Conservation (phyloP, 176 grass and related monocot species). For the Carex myosuroides region DNA sequence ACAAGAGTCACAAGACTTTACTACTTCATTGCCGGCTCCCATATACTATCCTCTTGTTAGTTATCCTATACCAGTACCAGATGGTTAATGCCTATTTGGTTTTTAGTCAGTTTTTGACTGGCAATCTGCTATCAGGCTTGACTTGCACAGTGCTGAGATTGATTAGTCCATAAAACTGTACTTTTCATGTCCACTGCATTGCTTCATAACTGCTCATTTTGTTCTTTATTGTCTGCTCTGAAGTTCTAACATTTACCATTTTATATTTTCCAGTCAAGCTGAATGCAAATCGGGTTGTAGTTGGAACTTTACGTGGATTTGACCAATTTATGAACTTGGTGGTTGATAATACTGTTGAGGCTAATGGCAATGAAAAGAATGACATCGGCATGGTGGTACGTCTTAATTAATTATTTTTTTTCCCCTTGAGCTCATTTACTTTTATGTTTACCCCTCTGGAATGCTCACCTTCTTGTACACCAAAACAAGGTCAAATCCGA, state of each 20-base stretch:
- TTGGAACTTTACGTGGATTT: constrained; percentile 83
- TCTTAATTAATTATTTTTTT: background rate
- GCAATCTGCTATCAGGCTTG: background rate
- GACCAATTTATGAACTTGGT: constrained; percentile 99
- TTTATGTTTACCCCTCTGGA: background rate
- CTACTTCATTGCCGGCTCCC: background rate
- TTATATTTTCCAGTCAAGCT: constrained; percentile 60
- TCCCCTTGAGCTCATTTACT: background rate
- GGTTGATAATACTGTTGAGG: constrained; percentile 77
- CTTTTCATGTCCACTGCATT: background rate
- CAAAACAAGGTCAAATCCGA: background rate
- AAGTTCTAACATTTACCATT: background rate
- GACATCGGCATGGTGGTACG: constrained; percentile 96
- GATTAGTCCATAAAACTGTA: background rate
- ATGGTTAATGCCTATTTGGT: background rate
- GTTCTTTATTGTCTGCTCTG: background rate
- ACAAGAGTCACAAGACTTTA: background rate
- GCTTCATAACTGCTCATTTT: background rate
- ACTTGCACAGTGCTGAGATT: background rate
- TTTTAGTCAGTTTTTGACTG: background rate
- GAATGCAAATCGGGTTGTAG: constrained; percentile 77
- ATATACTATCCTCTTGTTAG: no score
- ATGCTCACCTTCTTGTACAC: background rate
- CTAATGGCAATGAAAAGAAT: constrained; percentile 78
- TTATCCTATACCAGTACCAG: background rate